Conservation (phyloP, 2,329 filamentous ascomycete genomes). For the Dactylellina sp. region DNA sequence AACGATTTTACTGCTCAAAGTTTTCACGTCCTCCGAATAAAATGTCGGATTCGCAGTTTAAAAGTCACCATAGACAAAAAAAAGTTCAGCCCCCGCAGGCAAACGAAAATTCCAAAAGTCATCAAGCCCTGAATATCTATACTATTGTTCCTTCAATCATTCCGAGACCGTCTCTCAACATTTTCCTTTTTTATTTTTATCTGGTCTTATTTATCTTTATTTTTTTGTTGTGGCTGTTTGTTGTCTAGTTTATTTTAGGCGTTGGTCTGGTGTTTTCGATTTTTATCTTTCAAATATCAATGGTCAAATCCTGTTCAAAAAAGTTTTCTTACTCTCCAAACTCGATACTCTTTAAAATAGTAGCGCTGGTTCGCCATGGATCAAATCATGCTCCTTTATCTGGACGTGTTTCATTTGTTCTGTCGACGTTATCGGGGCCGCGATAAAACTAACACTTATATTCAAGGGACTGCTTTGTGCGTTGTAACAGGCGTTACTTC, state of each 20-base stretch:
- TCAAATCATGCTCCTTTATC: slow-evolving; percentile 48
- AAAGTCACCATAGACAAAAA: slow-evolving; percentile 46
- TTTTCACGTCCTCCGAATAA: slow-evolving; percentile 32
- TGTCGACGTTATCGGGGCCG: slow-evolving; percentile 52
- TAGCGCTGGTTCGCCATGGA: slow-evolving; percentile 57
- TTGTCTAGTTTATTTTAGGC: slow-evolving; percentile 18
- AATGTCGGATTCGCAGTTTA: slow-evolving; percentile 30
- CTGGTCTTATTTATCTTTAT: slow-evolving; percentile 5
- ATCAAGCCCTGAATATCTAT: slow-evolving; percentile 26
- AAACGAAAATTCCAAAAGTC: slow-evolving; percentile 49
- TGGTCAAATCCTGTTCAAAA: slow-evolving; percentile 50
- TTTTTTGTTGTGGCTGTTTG: slow-evolving; percentile 18
- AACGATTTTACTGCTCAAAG: slow-evolving; percentile 34
- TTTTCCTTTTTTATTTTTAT: slow-evolving; percentile 23
- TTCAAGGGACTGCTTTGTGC: slow-evolving; percentile 42
- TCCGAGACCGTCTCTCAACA: slow-evolving; percentile 18
- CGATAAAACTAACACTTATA: slow-evolving; percentile 28
- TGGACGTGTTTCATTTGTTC: slow-evolving; percentile 52
- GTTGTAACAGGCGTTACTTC: slow-evolving; percentile 51
- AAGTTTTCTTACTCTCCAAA: slow-evolving; percentile 43
- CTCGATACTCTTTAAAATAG: slow-evolving; percentile 40
- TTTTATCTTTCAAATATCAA: slow-evolving; percentile 8
- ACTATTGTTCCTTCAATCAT: slow-evolving; percentile 16
- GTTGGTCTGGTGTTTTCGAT: slow-evolving; percentile 42
- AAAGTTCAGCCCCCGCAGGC: slow-evolving; percentile 45